Evolutionary conservation across 345 rosid genomes (phyloP).

Genomic region (Cardiospermum halicacabum): DNA sequence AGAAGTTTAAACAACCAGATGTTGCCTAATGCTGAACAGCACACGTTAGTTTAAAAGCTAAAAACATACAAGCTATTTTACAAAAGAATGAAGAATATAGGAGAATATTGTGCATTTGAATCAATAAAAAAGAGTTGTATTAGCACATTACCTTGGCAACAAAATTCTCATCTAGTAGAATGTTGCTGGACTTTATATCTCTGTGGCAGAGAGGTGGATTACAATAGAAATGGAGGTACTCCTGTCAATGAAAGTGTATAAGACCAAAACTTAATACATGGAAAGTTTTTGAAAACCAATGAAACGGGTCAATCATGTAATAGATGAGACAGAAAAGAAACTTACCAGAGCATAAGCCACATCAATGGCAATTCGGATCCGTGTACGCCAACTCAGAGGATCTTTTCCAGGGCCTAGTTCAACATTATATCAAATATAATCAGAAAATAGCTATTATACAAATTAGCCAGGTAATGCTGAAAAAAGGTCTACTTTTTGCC

Average conservation of each 20-base stretch:
- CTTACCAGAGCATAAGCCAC: slow-evolving; percentile 97
- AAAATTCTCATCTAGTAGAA: slow-evolving; percentile 78
- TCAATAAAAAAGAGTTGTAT: not conserved
- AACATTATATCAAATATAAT: slow-evolving; percentile 11
- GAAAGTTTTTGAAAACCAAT: not conserved
- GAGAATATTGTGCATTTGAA: too few species aligned
- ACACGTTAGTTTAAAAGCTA: not conserved
- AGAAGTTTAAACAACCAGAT: not conserved
- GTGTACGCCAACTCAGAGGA: slow-evolving; percentile 77
- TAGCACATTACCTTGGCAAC: slow-evolving; percentile 69
- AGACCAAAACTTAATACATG: not conserved
- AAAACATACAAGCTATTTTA: too few species aligned
- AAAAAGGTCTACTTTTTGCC: not conserved
- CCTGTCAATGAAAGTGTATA: slow-evolving; percentile 42
- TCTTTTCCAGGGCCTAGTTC: slow-evolving; percentile 49
- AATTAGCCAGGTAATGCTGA: not conserved
- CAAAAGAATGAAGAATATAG: too few species aligned
- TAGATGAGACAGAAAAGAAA: slow-evolving; percentile 1
- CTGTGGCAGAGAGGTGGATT: slow-evolving; percentile 96
- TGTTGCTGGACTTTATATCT: slow-evolving; percentile 97
- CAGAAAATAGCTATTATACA: not conserved
- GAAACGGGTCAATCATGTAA: slow-evolving; percentile 9
- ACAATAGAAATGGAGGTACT: slow-evolving; percentile 94
- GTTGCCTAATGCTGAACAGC: not conserved
- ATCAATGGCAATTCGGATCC: slow-evolving; percentile 85